Conservation (phyloP, 768 basidiomycete genomes). For the Trametes villosa region DNA sequence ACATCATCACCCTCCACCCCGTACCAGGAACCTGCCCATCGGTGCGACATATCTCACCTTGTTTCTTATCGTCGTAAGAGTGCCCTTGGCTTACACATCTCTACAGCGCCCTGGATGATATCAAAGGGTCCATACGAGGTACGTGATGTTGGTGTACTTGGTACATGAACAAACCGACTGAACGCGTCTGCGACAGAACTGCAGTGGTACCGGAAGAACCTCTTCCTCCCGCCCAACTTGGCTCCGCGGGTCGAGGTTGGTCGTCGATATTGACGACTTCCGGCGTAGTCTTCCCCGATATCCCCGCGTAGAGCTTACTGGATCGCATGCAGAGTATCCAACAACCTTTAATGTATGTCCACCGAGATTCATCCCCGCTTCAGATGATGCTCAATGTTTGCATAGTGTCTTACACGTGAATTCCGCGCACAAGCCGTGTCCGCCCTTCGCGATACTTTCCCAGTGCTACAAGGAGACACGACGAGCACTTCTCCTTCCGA, state of each 20-base stretch:
- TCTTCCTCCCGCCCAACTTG: constrained; percentile 49
- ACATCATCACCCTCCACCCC: constrained; percentile 8
- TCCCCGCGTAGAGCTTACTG: no score
- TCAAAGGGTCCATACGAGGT: constrained; percentile 77
- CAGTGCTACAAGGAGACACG: not conserved
- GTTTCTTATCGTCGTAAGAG: not conserved
- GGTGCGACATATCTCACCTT: constrained; percentile 49
- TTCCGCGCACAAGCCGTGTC: no score
- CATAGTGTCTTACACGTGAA: no score
- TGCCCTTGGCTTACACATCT: not conserved
- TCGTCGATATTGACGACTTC: constrained; percentile 8
- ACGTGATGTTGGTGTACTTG: no score
- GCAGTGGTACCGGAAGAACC: constrained; percentile 74
- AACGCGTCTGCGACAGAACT: constrained; percentile 63
- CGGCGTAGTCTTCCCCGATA: not conserved
- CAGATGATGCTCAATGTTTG: no score
- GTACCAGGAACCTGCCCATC: constrained; percentile 48
- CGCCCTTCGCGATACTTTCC: no score
- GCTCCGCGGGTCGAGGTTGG: constrained; percentile 17
- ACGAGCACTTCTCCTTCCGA: not conserved
- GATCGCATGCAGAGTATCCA: no score
- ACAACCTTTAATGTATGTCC: no score
- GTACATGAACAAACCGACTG: no score
- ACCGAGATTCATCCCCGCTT: no score
- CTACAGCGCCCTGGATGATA: constrained; percentile 83